Evolutionary conservation across 2,329 filamentous ascomycete genomes (phyloP).

Genomic region (Bipolaris zeicola): DNA sequence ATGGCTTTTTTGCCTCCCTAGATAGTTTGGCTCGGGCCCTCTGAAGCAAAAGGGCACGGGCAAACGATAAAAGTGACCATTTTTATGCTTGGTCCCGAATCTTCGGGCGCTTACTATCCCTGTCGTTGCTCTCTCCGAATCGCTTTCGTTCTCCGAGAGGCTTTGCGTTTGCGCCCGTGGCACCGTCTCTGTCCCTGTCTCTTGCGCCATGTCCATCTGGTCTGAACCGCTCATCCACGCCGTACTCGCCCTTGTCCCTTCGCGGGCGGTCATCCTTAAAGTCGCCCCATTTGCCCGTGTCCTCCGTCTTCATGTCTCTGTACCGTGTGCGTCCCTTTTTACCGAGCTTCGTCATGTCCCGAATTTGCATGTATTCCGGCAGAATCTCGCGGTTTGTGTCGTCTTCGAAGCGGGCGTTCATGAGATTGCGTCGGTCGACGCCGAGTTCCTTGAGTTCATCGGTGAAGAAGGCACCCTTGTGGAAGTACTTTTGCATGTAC

Average conservation of each 20-base stretch:
- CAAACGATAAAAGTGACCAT: not conserved
- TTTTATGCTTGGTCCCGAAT: slow-evolving; percentile 41
- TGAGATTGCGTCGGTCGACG: slow-evolving; percentile 79
- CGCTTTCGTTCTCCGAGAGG: slow-evolving; percentile 68
- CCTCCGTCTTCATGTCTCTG: slow-evolving; percentile 83
- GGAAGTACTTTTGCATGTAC: slow-evolving; percentile 95
- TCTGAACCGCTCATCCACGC: slow-evolving; percentile 69
- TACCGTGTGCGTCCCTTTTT: slow-evolving; percentile 92
- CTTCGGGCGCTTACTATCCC: slow-evolving; percentile 53
- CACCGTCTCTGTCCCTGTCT: slow-evolving; percentile 49
- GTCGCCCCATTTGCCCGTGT: slow-evolving; percentile 85
- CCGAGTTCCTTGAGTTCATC: slow-evolving; percentile 78
- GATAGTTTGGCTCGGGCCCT: not conserved
- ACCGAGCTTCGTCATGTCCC: slow-evolving; percentile 92
- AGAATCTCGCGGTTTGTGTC: slow-evolving; percentile 79
- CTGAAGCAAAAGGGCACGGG: not conserved
- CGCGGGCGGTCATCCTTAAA: slow-evolving; percentile 58
- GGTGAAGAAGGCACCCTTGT: slow-evolving; percentile 95
- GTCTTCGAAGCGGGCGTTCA: slow-evolving; percentile 86
- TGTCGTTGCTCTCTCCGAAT: slow-evolving; percentile 46
- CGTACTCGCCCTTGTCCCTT: slow-evolving; percentile 49
- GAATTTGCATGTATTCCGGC: slow-evolving; percentile 88
- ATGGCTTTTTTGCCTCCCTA: slow-evolving; percentile 3
- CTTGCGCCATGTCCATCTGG: slow-evolving; percentile 61
- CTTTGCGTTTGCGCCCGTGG: slow-evolving; percentile 72